Percentiles rank a stretch among this genome's conserved stretches.
phyloP scores from a whole-genome alignment of 2,329 filamentous ascomycete genomes.

The Hypoxylon sp. region DNA sequence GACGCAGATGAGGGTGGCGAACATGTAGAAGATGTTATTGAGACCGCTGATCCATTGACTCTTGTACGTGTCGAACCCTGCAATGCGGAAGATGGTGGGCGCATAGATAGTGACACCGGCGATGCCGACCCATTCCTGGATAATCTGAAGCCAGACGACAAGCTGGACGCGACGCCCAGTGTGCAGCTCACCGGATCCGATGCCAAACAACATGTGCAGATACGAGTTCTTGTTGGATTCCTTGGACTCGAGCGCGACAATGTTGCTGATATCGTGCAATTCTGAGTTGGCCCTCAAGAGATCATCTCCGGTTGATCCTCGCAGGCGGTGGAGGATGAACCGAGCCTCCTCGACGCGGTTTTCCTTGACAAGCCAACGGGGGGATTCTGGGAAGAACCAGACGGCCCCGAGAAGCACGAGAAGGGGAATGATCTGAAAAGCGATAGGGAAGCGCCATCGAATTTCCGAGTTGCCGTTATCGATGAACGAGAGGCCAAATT shows the following conservation, averaged over 20 bases:
- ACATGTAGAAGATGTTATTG: conserved; percentile 62
- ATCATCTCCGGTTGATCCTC: conserved; percentile 64
- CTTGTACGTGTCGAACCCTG: conserved; percentile 68
- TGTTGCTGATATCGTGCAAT: conserved; percentile 72
- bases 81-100: conserved; percentile 69
- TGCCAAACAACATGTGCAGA: conserved; percentile 70
- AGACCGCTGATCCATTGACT: conserved; percentile 69
- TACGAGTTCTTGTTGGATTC: conserved; percentile 66
- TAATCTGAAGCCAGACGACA: conserved; percentile 75
- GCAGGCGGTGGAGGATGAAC: conserved; percentile 69
- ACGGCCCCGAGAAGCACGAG: conserved; percentile 62
- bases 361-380: conserved; percentile 71
- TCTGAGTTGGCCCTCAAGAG: conserved; percentile 65
- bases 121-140: conserved; percentile 75
- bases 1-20: conserved; percentile 72
- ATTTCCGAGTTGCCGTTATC: conserved; percentile 65
- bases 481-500: conserved; percentile 67
- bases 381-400: conserved; percentile 75
- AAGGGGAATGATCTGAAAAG: conserved; percentile 73
- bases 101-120: conserved; percentile 71
- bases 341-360: conserved; percentile 72
- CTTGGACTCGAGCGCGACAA: conserved; percentile 69
- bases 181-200: conserved; percentile 70
- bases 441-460: conserved; percentile 73
- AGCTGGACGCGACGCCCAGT: conserved; percentile 73